Evolutionary conservation across 345 rosid species (phyloP).

Genomic region (Lumnitzera racemosa): DNA sequence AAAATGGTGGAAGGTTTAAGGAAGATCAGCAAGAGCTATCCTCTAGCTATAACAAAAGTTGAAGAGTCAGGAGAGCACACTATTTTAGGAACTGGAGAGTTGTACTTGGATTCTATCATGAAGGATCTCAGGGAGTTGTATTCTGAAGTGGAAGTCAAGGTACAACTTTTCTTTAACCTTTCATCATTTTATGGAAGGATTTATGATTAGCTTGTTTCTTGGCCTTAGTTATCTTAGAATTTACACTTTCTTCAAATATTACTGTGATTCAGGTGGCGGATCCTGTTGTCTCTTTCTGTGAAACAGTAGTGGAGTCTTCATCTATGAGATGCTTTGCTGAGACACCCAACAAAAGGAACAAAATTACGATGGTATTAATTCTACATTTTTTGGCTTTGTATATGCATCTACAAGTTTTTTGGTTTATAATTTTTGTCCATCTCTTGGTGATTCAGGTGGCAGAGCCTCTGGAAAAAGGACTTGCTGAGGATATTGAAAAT

Average conservation of each 20-base stretch:
- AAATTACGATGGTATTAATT: conserved; percentile 75
- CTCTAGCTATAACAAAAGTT: conserved; percentile 92
- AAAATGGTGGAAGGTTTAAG: conserved; percentile 99
- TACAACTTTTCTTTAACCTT: conserved; percentile 12
- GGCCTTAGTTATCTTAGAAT: conserved; percentile 2
- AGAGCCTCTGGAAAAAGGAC: conserved; percentile 95
- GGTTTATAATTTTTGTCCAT: conserved; percentile 1
- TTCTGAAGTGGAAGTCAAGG: conserved; percentile 99
- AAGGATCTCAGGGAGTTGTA: conserved; percentile 97
- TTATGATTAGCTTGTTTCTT: conserved; percentile 1
- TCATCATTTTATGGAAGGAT: not conserved
- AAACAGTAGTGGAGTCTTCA: conserved; percentile 96
- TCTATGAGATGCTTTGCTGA: conserved; percentile 99
- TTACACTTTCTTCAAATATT: conserved; percentile 9
- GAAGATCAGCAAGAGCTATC: conserved; percentile 97
- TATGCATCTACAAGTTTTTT: not conserved
- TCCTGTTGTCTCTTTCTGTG: conserved; percentile 97
- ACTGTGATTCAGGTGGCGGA: conserved; percentile 70
- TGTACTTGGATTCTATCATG: conserved; percentile 95
- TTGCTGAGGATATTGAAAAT: conserved; percentile 91
- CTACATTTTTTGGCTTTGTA: conserved; percentile 7
- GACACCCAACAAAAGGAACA: conserved; percentile 96
- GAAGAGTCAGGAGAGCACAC: conserved; percentile 99
- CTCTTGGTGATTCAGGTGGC: conserved; percentile 55
- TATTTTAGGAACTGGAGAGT: conserved; percentile 90